phyloP scores from a whole-genome alignment of 2,329 filamentous ascomycete genomes.

The Cytospora leucostoma region DNA sequence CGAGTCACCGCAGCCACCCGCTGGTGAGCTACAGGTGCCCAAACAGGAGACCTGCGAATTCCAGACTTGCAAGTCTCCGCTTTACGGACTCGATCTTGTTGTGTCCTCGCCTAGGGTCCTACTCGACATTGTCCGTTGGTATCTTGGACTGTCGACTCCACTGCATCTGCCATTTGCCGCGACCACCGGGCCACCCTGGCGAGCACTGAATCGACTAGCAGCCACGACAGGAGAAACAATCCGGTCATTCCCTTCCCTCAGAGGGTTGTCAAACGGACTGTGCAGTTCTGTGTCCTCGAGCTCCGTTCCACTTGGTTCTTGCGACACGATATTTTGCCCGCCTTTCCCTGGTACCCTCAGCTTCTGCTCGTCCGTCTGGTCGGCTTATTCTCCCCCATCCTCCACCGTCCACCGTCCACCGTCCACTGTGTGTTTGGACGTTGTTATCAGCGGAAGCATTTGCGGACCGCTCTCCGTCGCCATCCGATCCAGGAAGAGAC shows the following conservation, averaged over 20 bases:
- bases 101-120: constrained; percentile 4
- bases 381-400: not conserved
- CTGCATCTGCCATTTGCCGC: constrained; percentile 20
- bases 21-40: constrained; percentile 12
- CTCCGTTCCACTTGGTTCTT: constrained; percentile 13
- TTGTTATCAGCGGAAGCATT: not conserved
- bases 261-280: constrained; percentile 5
- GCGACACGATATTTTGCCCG: constrained; percentile 14
- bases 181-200: constrained; percentile 16
- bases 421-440: not conserved
- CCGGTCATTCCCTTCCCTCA: constrained; percentile 12
- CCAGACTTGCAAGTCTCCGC: constrained; percentile 2
- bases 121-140: constrained; percentile 17
- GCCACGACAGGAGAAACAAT: constrained; percentile 12
- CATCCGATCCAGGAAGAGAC: not conserved
- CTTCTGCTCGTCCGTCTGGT: not conserved
- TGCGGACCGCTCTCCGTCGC: not conserved
- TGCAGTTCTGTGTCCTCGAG: constrained; percentile 17
- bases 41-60: constrained; percentile 3
- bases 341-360: constrained; percentile 6
- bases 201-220: constrained; percentile 16
- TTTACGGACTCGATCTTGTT: constrained; percentile 13
- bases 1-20: constrained; percentile 12
- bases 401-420: not conserved
- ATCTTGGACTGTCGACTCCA: constrained; percentile 15